Conservation (phyloP, 2,329 filamentous ascomycete species). For the Emmonsiellopsis sp. region DNA sequence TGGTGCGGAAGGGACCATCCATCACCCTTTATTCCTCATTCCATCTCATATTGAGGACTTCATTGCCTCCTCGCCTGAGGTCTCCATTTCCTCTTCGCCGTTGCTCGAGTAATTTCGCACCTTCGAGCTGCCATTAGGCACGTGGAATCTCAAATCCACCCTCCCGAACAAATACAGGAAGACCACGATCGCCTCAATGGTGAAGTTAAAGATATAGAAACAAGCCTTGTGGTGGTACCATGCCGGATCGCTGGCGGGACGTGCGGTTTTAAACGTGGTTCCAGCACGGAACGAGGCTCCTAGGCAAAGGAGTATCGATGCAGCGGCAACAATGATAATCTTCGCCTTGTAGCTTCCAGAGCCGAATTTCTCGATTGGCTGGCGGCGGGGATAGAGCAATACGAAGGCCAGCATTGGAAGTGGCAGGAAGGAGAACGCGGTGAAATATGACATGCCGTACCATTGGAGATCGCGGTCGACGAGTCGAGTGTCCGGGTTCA, state of each 20-base stretch:
- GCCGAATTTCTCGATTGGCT: constrained; percentile 53
- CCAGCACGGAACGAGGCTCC: constrained; percentile 62
- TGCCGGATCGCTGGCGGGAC: constrained; percentile 45
- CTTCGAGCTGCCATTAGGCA: constrained; percentile 55
- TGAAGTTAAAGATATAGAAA: constrained; percentile 75
- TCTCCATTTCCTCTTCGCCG: background rate
- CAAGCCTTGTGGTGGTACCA: constrained; percentile 62
- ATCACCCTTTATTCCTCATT: no score
- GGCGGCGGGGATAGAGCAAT: constrained; percentile 36
- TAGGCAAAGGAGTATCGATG: constrained; percentile 51
- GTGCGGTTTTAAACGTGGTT: constrained; percentile 44
- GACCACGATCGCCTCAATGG: constrained; percentile 62
- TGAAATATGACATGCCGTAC: constrained; percentile 52
- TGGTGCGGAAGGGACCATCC: no score
- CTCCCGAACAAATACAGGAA: constrained; percentile 56
- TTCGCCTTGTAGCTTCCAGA: constrained; percentile 58
- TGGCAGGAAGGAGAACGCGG: constrained; percentile 58
- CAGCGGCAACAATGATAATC: constrained; percentile 52
- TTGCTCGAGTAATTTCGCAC: constrained; percentile 5
- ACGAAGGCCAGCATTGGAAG: constrained; percentile 46
- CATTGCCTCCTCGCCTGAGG: background rate
- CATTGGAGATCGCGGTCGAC: constrained; percentile 56
- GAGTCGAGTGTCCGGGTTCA: constrained; percentile 39
- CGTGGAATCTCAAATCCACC: constrained; percentile 65
- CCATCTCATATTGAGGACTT: background rate